Conservation (phyloP, 257 asterid species). For the Hygrophila difformis region DNA sequence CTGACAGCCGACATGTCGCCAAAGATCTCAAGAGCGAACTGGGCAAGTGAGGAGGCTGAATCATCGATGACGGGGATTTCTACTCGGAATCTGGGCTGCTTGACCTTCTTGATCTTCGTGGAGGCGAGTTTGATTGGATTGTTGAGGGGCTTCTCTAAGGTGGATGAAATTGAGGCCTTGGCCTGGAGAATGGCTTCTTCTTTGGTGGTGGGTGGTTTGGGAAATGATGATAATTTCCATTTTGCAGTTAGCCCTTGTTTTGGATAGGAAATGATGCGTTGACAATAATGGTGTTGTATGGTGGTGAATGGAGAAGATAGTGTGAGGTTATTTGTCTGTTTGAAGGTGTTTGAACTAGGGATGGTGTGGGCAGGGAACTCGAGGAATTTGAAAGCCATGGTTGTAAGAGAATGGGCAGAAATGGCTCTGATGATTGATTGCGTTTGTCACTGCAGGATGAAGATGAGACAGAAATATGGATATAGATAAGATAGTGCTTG, state of each 20-base stretch:
- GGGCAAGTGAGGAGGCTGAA: conserved; percentile 48
- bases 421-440: too few species aligned
- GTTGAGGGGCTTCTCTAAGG: conserved; percentile 75
- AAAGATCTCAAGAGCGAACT: conserved; percentile 60
- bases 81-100: conserved; percentile 77
- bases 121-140: conserved; percentile 63
- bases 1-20: conserved; percentile 51
- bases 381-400: conserved; percentile 36
- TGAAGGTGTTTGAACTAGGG: conserved; percentile 19
- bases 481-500: too few species aligned
- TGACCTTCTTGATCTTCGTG: conserved; percentile 69
- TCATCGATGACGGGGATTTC: conserved; percentile 80
- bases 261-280: conserved; percentile 14
- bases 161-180: conserved; percentile 52
- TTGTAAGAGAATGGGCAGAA: background rate
- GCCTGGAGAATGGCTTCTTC: conserved; percentile 88
- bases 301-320: conserved; percentile 12
- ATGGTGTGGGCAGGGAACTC: conserved; percentile 23
- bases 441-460: too few species aligned
- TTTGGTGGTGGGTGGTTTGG: conserved; percentile 64
- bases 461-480: too few species aligned
- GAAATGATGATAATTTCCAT: conserved; percentile 43
- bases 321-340: conserved; percentile 8
- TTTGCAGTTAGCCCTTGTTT: conserved; percentile 13
- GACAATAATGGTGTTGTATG: conserved; percentile 5